Evolutionary conservation across 768 basidiomycete genomes (phyloP), one percentile per base, ranked within the genome.

Genomic region (Royoungia palumana): DNA sequence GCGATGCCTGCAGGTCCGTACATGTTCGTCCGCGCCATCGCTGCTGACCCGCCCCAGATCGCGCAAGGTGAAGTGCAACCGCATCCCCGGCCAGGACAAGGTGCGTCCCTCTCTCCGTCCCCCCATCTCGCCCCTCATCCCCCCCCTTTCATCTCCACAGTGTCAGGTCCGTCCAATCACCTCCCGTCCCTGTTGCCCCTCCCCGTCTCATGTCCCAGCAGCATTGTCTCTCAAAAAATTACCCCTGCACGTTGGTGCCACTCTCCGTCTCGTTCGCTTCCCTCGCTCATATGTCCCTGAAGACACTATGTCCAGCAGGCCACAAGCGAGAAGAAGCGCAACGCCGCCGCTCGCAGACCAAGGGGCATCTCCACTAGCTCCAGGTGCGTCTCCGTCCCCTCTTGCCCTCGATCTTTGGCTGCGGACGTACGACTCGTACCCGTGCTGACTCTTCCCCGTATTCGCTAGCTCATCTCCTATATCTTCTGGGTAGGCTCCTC

Each of bases 1-100:
- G 92, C 69, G 92, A 94, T 73, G 87, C 87, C 44, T 94, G 92
- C 81, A 86, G 87, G 87, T 85, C 7, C 50, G 71, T 55, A 16
- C 32, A 27, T 10, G 25, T 28, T 12, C 10, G 16, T 32, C 32
- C 7, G 7, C 32, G 8, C 2, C 44, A 35, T 25, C 16, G 21
- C 48, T 50, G 55, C n/a, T 48, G 22, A 49, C 17, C 45, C 24
- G 24, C 39, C 25, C 59, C 54, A 89, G 90, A 70, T 76, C 87
- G 34, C 79, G 91, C 55, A 94, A 94, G 73, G 91, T 94, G 57
- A 92, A 91, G 67, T 94, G 91, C 64, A 81, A 89, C 71, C 81
- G 87, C 50, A 68, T 89, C 17, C 85, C 87, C 27, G 88, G 88
- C 25, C 81, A 89, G 59, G 87, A 89, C 61, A 88, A 90, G 82